A percentile compares a stretch with the other conserved stretches of the same genome.
Evolutionary conservation across 225 moss, liverwort and hornwort species (phyloP).

Genomic region (Physcomitrellopsis africana): DNA sequence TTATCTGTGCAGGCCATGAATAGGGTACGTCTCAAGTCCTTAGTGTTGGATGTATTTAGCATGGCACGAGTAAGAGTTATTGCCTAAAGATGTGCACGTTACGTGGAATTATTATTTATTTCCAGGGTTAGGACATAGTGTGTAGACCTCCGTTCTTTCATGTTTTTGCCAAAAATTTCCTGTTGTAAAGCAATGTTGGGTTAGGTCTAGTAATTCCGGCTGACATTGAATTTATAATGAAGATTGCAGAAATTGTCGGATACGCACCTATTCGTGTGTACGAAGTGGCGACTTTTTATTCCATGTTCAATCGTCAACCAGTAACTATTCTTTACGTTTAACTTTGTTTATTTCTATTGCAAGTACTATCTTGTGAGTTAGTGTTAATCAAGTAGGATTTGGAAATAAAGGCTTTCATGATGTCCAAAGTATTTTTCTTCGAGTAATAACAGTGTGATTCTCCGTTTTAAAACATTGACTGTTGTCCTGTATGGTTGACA

Average conservation of each 20-base stretch:
- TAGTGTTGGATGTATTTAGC: background rate
- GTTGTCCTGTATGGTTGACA: conserved; percentile 31
- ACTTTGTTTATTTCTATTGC: conserved; percentile 4
- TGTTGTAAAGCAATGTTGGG: conserved; percentile 7
- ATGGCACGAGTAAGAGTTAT: background rate
- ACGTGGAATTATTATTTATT: background rate
- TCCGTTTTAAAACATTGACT: conserved; percentile 8
- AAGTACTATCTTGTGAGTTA: background rate
- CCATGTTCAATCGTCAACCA: conserved; percentile 95
- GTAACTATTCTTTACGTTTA: conserved; percentile 36
- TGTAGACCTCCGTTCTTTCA: background rate
- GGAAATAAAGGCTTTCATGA: background rate
- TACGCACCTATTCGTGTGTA: conserved; percentile 93
- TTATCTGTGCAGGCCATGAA: conserved; percentile 90
- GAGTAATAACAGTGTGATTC: background rate
- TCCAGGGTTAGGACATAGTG: conserved; percentile 1
- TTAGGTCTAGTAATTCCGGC: conserved; percentile 8
- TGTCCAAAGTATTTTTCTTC: background rate
- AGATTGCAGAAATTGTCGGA: conserved; percentile 94
- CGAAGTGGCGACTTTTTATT: conserved; percentile 99
- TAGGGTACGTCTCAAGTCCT: conserved; percentile 50
- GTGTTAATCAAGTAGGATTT: background rate
- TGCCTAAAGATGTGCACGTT: no score
- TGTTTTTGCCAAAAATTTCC: background rate
- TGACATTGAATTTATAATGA: conserved; percentile 23